Evolutionary conservation across 768 basidiomycete genomes (phyloP).

Genomic region (Termitomyces sp.): DNA sequence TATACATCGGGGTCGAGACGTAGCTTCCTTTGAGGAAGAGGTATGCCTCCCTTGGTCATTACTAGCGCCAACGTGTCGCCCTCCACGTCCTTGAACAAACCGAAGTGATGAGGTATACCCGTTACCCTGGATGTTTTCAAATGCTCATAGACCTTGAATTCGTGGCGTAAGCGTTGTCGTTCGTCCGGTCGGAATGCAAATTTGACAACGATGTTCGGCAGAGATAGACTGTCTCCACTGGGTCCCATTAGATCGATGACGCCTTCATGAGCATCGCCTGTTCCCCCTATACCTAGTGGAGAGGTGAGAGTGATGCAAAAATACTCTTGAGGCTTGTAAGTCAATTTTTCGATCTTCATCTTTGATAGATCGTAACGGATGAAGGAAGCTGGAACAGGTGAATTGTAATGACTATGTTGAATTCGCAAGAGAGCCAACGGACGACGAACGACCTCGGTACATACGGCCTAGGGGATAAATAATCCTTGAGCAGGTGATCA

Average conservation of each 20-base stretch:
- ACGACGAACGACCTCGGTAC: not conserved
- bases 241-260: not conserved
- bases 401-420: slow-evolving; percentile 3
- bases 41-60: slow-evolving; percentile 8
- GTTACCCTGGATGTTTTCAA: not conserved
- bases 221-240: not conserved
- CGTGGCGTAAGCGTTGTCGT: slow-evolving; percentile 11
- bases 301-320: not conserved
- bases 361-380: no score
- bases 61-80: slow-evolving; percentile 10
- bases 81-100: slow-evolving; percentile 15
- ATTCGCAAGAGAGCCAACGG: slow-evolving; percentile 1
- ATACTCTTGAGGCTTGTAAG: not conserved
- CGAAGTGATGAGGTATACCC: slow-evolving; percentile 10
- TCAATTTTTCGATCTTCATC: not conserved
- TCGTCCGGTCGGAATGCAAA: not conserved
- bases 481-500: no score
- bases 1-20: not conserved
- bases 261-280: slow-evolving; percentile 6
- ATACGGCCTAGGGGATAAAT: not conserved
- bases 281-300: slow-evolving; percentile 1
- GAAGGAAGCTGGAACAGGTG: not conserved
- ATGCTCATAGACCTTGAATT: slow-evolving; percentile 13
- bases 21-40: not conserved
- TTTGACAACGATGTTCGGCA: not conserved